Conservation (phyloP, 176 grass and related monocot species). For the Triticum aestivum region DNA sequence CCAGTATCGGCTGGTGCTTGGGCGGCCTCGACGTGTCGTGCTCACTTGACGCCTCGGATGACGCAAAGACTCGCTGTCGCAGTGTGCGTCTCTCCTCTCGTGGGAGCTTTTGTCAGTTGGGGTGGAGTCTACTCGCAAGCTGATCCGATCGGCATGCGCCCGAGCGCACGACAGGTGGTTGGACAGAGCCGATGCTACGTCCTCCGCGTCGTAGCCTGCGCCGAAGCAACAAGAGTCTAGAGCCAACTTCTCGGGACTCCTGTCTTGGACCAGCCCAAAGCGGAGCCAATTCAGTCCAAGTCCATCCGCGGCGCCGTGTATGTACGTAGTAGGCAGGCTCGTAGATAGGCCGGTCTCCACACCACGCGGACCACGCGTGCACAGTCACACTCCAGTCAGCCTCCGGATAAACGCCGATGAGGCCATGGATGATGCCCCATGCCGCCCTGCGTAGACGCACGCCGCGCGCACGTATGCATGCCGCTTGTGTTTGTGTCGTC, state of each 20-base stretch:
- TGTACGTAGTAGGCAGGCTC: neutral
- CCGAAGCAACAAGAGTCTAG: neutral
- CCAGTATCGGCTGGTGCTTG: neutral
- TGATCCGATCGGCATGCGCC: neutral
- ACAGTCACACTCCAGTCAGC: neutral
- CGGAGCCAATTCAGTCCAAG: neutral
- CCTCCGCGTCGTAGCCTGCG: neutral
- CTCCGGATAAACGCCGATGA: neutral
- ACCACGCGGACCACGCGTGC: neutral
- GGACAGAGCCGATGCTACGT: neutral
- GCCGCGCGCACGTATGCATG: neutral
- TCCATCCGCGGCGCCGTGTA: slow-evolving; percentile 11
- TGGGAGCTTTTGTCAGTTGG: neutral
- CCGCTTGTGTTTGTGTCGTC: slow-evolving; percentile 23
- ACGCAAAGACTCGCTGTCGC: neutral
- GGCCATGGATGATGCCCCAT: neutral
- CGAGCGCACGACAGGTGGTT: neutral
- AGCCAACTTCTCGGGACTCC: slow-evolving; percentile 9
- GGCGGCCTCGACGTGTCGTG: neutral
- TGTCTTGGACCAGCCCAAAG: neutral
- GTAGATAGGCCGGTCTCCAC: neutral
- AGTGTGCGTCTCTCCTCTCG: neutral
- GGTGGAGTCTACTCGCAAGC: neutral
- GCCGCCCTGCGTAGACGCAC: neutral
- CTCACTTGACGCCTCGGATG: neutral